Evolutionary conservation across 345 rosid species (phyloP), one percentile per base, ranked within the genome.

Genomic region (Rhodomyrtus tomentosa): DNA sequence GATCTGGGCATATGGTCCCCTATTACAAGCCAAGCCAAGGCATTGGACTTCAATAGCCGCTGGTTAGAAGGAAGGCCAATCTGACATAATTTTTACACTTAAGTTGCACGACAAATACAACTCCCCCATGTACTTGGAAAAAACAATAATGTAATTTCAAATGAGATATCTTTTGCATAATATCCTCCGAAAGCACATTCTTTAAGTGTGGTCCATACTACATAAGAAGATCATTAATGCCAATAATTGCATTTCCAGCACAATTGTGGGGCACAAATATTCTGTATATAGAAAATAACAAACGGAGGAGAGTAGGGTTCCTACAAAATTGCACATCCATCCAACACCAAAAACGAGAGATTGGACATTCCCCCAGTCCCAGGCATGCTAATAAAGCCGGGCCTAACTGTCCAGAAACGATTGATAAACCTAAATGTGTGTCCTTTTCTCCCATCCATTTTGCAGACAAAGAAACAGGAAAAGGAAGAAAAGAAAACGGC

Each of bases 381-480:
- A 68, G 45, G 91, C 94, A 90, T 81, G 81, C 92, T 89, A 92
- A 93, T 90, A 90, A 85, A 85, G 94, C 91, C 89, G 86, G 93
- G 93, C 87, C 90, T 86, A 85, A 80, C 94, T 90, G 93, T 89
- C 90, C 86, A 80, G 87, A 85, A 90, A 90, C 85, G 40, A 83
- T 52, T 86, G 84, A 81, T 85, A 86, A 85, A 85, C 54, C 56
- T 84, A 56, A 86, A 81, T 85, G 86, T 14, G 52, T 74, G 42
- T 83, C 48, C 42, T 82, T 86, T 87, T 62, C 84, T 74, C 81
- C 72, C 53, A 45, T 73, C 73, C 52, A 82, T 84, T 72, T 80
- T 83, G 86, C 48, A 72, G 81, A 82, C 84, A 87, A 85, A 81
- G 59, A 54, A 88, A 85, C 73, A 84, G 68, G 45, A 74, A 83